Conservation (phyloP, 139 green algal species). For the Picochlorum sp. region DNA sequence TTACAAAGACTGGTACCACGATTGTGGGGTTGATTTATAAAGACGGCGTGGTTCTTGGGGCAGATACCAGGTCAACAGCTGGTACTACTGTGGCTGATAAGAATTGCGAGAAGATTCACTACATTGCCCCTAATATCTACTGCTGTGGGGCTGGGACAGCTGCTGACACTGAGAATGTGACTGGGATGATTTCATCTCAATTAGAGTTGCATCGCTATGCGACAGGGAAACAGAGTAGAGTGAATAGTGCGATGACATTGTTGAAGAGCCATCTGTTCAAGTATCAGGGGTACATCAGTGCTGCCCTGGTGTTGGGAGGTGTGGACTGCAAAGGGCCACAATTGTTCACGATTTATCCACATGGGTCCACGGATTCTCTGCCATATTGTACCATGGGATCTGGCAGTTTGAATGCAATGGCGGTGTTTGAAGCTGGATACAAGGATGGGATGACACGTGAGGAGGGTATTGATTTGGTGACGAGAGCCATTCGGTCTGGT, state of each 20-base stretch:
- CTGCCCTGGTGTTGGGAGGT: slow-evolving; percentile 91
- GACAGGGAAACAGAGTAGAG: slow-evolving; percentile 68
- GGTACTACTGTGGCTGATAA: slow-evolving; percentile 97
- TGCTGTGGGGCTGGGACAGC: slow-evolving; percentile 96
- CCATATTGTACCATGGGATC: slow-evolving; percentile 96
- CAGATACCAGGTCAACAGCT: slow-evolving; percentile 93
- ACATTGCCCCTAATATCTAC: slow-evolving; percentile 97
- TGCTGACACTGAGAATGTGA: slow-evolving; percentile 94
- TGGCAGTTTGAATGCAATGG: slow-evolving; percentile 93
- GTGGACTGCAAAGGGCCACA: slow-evolving; percentile 90
- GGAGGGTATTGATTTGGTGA: slow-evolving; percentile 78
- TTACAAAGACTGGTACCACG: slow-evolving; percentile 94
- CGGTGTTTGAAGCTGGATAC: slow-evolving; percentile 92
- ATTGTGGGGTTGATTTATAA: slow-evolving; percentile 95
- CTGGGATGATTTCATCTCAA: slow-evolving; percentile 86
- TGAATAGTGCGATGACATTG: slow-evolving; percentile 91
- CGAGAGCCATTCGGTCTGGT: slow-evolving; percentile 61
- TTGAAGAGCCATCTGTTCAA: slow-evolving; percentile 96
- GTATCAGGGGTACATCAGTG: slow-evolving; percentile 94
- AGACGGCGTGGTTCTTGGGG: slow-evolving; percentile 95
- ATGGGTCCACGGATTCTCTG: slow-evolving; percentile 93
- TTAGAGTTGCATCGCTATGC: slow-evolving; percentile 87
- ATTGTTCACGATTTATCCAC: slow-evolving; percentile 94
- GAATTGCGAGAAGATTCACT: slow-evolving; percentile 99
- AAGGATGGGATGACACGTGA: slow-evolving; percentile 86